Evolutionary conservation across 805 yeast species (phyloP), one percentile per base, ranked within the genome.

Genomic region (Candida yuanshanica): DNA sequence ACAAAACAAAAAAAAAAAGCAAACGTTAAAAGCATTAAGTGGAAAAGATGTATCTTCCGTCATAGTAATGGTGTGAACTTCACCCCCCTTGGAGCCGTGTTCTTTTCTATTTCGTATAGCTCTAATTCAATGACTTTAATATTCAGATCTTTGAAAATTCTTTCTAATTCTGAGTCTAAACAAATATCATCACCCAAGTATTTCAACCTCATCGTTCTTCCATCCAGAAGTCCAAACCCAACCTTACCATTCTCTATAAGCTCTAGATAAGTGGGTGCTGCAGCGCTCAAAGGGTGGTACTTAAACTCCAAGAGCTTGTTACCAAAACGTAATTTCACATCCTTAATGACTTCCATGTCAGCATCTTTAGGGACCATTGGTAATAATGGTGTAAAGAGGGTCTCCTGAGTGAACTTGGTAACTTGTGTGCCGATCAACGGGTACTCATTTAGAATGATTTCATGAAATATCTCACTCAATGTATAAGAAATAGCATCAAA

Each of bases 241-340:
- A 72, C 67, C 41, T 77, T 77, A 13, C 87, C 88, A 56, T 88
- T 89, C 42, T 83, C 85, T 11, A 88, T 52, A n/a, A 90, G 63
- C 60, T 90, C 98, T 22, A 72, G 54, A 31, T 81, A 64, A 0
- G 93, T 81, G 2, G 98, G 98, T 7, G 95, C 83, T 0, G 95
- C 83, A 35, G 83, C 76, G 47, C 78, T 75, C 36, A 69, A 60
- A 5, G 78, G 70, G 12, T 84, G 77, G 59, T 74, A 90, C 4
- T 77, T 72, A 53, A 90, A 83, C 35, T 79, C 74, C 39, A 89
- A 72, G 21, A 65, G 67, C 26, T 75, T 72, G 7, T 73, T 65
- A 12, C 75, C 70, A 54, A 76, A 84, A 43, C 67, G 69, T 20
- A 84, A 61, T 5, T 64, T 51, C 4, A 75, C 76, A 4, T 66